These are phyloP conservation scores for Podaxis pistillaris DNA, from an alignment of 768 basidiomycete genomes.

Conservation along the genomic window DNA sequence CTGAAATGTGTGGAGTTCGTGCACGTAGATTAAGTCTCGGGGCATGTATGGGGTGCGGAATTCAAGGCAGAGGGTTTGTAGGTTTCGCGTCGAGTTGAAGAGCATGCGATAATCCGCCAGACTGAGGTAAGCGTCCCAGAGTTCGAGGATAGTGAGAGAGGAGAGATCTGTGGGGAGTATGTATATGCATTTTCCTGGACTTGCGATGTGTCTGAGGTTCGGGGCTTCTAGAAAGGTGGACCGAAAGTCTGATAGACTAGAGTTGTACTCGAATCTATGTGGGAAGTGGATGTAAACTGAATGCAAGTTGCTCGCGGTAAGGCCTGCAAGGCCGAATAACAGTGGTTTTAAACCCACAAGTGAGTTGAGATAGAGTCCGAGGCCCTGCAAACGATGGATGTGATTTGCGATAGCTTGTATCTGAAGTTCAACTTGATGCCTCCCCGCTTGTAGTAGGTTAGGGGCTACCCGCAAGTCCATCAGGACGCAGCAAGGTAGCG, in stretches of 20 bases:
- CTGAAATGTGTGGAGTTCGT: not conserved
- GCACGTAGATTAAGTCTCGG: not conserved
- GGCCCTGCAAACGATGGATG: not conserved
- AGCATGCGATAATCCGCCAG: not conserved
- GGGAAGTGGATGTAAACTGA: not conserved
- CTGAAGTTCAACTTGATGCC: not conserved
- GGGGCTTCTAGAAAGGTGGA: not conserved
- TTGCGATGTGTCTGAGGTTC: not conserved
- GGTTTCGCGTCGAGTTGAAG: not conserved
- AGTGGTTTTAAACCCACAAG: not conserved
- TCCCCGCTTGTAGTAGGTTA: not conserved
- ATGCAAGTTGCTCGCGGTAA: not conserved
- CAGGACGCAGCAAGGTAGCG: conserved; percentile 9
- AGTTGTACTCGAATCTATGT: not conserved
- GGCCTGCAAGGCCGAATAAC: not conserved
- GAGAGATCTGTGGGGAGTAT: not conserved
- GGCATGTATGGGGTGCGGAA: not conserved
- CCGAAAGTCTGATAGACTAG: not conserved
- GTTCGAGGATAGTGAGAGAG: not conserved
- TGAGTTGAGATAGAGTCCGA: not conserved
- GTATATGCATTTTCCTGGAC: not conserved
- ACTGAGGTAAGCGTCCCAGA: not conserved
- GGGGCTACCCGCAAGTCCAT: not conserved
- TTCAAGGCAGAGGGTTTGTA: not conserved
- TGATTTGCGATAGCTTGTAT: not conserved